Percentiles rank a stretch among this genome's conserved stretches.
Conservation (phyloP, 2,329 filamentous ascomycete genomes). For the Botrytis squamosa region DNA sequence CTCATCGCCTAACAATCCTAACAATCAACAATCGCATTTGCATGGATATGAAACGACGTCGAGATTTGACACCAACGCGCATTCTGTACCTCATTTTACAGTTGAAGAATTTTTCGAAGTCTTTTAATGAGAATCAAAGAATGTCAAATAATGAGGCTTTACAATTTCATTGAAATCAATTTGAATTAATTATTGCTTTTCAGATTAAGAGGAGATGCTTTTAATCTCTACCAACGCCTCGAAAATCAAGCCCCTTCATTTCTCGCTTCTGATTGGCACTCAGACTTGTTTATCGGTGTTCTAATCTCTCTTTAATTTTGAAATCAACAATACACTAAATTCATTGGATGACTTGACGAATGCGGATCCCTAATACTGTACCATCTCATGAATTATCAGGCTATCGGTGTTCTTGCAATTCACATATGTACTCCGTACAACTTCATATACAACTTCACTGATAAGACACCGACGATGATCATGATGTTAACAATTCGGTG, state of each 20-base stretch:
- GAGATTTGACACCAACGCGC: neutral
- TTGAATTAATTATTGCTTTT: neutral
- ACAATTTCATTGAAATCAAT: neutral
- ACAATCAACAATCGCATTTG: neutral
- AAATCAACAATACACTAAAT: neutral
- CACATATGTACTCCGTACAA: neutral
- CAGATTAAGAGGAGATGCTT: neutral
- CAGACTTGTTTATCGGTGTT: neutral
- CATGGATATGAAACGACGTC: neutral
- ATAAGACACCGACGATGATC: neutral
- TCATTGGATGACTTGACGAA: neutral
- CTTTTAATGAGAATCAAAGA: neutral
- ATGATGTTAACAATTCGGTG: neutral
- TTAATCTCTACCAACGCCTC: neutral
- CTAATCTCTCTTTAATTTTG: neutral
- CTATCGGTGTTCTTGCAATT: neutral
- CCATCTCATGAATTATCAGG: neutral
- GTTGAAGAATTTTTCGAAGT: neutral
- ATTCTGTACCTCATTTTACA: neutral
- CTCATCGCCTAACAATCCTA: conserved; percentile 2
- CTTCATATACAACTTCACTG: neutral
- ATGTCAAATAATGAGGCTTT: neutral
- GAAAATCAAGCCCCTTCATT: neutral
- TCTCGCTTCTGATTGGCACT: conserved; percentile 6
- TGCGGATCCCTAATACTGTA: neutral